phyloP scores from a whole-genome alignment of 2,329 filamentous ascomycete genomes.

The Scedosporium apiospermum region DNA sequence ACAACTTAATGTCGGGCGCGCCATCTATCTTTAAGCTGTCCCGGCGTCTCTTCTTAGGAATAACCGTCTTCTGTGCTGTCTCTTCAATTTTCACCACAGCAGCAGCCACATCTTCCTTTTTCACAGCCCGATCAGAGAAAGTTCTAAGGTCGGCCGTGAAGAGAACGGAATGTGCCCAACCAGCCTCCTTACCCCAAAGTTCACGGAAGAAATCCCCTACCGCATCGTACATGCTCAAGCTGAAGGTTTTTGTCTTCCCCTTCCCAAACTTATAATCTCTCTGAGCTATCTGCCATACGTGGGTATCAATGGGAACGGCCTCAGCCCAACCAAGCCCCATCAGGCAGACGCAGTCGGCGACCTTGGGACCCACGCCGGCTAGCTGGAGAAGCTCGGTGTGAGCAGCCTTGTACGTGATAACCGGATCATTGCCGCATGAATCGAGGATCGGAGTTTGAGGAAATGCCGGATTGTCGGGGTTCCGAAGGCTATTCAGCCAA shows the following conservation, averaged over 20 bases:
- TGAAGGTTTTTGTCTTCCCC: constrained; percentile 74
- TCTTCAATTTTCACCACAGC: constrained; percentile 15
- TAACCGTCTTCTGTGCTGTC: neutral
- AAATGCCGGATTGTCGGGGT: constrained; percentile 61
- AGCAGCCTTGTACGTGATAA: constrained; percentile 63
- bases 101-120: constrained; percentile 9
- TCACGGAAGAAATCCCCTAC: constrained; percentile 82
- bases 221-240: constrained; percentile 79
- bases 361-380: constrained; percentile 89
- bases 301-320: constrained; percentile 91
- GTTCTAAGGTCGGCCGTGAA: constrained; percentile 87
- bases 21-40: neutral
- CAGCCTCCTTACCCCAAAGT: constrained; percentile 87
- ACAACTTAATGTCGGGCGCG: neutral
- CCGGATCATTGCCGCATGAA: constrained; percentile 32
- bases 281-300: constrained; percentile 97
- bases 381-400: constrained; percentile 72
- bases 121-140: constrained; percentile 57
- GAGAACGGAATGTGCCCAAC: constrained; percentile 94
- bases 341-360: constrained; percentile 90
- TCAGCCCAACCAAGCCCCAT: constrained; percentile 97
- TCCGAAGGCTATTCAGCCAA: constrained; percentile 73
- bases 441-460: constrained; percentile 21
- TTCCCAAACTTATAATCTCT: constrained; percentile 91
- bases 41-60: neutral